Evolutionary conservation across 208 protist species (phyloP).

Genomic region (Tritrichomonas foetus): DNA sequence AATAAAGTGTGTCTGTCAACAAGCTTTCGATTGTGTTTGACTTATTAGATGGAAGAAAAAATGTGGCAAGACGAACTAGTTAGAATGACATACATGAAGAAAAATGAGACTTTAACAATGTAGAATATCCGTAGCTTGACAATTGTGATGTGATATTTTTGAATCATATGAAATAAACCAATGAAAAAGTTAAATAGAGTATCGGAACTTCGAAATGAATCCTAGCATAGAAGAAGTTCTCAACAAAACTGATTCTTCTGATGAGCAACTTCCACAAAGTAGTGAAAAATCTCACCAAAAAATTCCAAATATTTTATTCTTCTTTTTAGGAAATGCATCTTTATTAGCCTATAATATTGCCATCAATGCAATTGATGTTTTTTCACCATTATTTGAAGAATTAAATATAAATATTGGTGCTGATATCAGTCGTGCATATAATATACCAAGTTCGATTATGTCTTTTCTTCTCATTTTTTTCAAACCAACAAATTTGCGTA

Average conservation of each 20-base stretch:
- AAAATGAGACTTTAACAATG: not conserved
- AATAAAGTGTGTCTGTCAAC: not conserved
- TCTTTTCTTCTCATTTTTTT: not conserved
- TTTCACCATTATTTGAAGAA: too few relatives aligned
- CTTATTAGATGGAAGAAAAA: not conserved
- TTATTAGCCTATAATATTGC: slow-evolving; percentile 30
- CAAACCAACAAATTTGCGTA: not conserved
- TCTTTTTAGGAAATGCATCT: not conserved
- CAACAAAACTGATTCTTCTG: not conserved
- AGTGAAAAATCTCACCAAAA: not conserved
- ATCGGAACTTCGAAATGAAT: not conserved
- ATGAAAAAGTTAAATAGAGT: not conserved
- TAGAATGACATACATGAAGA: not conserved
- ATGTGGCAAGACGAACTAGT: not conserved
- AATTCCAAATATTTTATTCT: not conserved
- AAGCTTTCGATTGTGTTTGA: not conserved
- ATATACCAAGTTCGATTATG: not conserved
- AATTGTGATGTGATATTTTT: not conserved
- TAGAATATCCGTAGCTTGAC: not conserved
- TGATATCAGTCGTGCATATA: slow-evolving; percentile 25
- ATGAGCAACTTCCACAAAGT: not conserved
- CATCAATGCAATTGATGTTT: slow-evolving; percentile 37
- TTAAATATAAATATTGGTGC: not conserved
- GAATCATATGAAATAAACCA: not conserved
- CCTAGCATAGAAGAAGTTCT: not conserved